A percentile compares a stretch with the other conserved stretches of the same genome.
Conservation (phyloP, 1,284 basidiomycete genomes). For the Peniophora sp. region DNA sequence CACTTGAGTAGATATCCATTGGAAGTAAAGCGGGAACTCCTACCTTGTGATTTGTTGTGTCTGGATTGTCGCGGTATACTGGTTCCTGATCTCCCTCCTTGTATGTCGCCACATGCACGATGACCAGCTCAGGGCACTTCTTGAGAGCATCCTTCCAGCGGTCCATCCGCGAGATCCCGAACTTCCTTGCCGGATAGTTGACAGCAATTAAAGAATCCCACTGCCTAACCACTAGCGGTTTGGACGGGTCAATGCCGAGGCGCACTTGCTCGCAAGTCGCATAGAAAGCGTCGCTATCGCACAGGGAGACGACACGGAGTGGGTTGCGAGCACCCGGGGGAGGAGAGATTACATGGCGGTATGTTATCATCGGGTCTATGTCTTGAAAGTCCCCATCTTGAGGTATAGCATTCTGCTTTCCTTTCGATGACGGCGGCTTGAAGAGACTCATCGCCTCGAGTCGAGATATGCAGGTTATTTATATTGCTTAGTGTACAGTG, state of each 20-base stretch:
- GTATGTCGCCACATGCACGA: slow-evolving; percentile 94
- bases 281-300: slow-evolving; percentile 92
- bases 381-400: slow-evolving; percentile 40
- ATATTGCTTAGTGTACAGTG: too few relatives aligned
- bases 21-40: neutral
- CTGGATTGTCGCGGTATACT: slow-evolving; percentile 83
- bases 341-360: slow-evolving; percentile 60
- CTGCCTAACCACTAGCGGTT: slow-evolving; percentile 87
- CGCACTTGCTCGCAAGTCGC: slow-evolving; percentile 87
- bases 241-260: slow-evolving; percentile 63
- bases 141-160: slow-evolving; percentile 76
- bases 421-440: neutral
- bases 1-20: neutral
- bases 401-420: neutral
- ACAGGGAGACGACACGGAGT: slow-evolving; percentile 76
- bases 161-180: slow-evolving; percentile 81
- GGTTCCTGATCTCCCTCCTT: slow-evolving; percentile 85
- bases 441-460: too few relatives aligned
- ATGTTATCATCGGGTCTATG: slow-evolving; percentile 59
- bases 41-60: slow-evolving; percentile 90
- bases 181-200: slow-evolving; percentile 90
- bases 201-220: slow-evolving; percentile 92
- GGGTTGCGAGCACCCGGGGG: slow-evolving; percentile 63
- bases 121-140: slow-evolving; percentile 77
- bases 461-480: too few relatives aligned